Conservation (phyloP, 2,329 filamentous ascomycete genomes). For the Phaeosphaeria sp. region DNA sequence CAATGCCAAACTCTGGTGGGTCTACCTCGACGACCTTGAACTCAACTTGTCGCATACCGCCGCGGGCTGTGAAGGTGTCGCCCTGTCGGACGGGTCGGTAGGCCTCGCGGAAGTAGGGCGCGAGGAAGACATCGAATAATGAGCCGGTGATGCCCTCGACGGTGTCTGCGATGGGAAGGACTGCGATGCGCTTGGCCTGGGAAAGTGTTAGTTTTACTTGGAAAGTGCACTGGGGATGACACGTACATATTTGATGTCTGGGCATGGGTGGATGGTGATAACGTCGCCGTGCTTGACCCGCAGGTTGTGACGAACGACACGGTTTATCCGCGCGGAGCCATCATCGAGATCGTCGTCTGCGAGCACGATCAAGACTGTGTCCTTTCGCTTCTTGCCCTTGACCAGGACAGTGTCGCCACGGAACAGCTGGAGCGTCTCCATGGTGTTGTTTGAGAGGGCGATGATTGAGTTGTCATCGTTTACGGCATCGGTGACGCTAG, state of each 20-base stretch:
- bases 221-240: constrained; percentile 2
- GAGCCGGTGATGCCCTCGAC: constrained; percentile 97
- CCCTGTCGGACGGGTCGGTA: constrained; percentile 97
- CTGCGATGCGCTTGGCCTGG: constrained; percentile 97
- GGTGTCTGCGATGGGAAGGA: constrained; percentile 97
- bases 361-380: constrained; percentile 96
- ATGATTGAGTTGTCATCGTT: constrained; percentile 99
- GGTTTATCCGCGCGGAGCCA: constrained; percentile 95
- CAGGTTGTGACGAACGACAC: constrained; percentile 97
- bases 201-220: constrained; percentile 31
- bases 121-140: constrained; percentile 98
- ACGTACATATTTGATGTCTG: constrained; percentile 99
- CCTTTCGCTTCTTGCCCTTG: constrained; percentile 99
- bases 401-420: constrained; percentile 97
- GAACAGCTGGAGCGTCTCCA: constrained; percentile 98
- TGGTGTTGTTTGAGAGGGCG: constrained; percentile 95
- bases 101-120: constrained; percentile 98
- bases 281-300: constrained; percentile 98
- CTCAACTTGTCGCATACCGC: constrained; percentile 98
- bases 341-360: constrained; percentile 98
- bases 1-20: constrained; percentile 97
- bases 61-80: constrained; percentile 95
- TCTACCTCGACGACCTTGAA: constrained; percentile 99
- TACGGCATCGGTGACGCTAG: constrained; percentile 93
- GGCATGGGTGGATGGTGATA: constrained; percentile 95